Conservation (phyloP, 169 alveolate species). For the Perkinsus marinus region DNA sequence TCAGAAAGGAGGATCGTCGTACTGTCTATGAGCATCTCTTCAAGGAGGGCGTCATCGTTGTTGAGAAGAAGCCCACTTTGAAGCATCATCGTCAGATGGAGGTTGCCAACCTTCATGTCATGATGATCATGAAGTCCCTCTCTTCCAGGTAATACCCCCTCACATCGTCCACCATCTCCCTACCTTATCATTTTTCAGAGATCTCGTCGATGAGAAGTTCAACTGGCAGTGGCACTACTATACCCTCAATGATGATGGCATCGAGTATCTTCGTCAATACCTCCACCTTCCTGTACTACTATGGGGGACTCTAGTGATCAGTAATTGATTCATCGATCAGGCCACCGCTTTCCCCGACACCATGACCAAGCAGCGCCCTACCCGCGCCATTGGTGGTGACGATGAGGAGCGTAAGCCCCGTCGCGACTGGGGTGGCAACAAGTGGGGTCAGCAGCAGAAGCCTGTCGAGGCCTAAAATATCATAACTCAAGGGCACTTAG, state of each 20-base stretch:
- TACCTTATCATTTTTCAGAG: slow-evolving; percentile 19
- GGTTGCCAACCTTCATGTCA: slow-evolving; percentile 38
- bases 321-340: too few species aligned
- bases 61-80: slow-evolving; percentile 39
- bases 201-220: slow-evolving; percentile 30
- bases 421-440: background rate
- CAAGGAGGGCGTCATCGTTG: slow-evolving; percentile 46
- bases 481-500: background rate
- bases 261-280: background rate
- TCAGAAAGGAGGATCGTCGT: slow-evolving; percentile 38
- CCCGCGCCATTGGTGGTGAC: background rate
- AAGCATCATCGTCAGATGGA: slow-evolving; percentile 38
- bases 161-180: background rate
- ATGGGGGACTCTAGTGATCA: background rate
- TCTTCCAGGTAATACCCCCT: background rate
- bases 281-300: background rate
- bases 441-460: background rate
- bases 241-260: slow-evolving; percentile 41
- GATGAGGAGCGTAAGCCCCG: background rate
- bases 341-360: background rate
- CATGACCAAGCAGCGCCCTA: background rate
- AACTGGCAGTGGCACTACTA: slow-evolving; percentile 51
- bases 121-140: slow-evolving; percentile 36
- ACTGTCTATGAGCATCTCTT: slow-evolving; percentile 36
- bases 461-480: background rate